Evolutionary conservation across 2,329 filamentous ascomycete genomes (phyloP), one percentile per base, ranked within the genome.

Genomic region (Fonsecaea nubica): DNA sequence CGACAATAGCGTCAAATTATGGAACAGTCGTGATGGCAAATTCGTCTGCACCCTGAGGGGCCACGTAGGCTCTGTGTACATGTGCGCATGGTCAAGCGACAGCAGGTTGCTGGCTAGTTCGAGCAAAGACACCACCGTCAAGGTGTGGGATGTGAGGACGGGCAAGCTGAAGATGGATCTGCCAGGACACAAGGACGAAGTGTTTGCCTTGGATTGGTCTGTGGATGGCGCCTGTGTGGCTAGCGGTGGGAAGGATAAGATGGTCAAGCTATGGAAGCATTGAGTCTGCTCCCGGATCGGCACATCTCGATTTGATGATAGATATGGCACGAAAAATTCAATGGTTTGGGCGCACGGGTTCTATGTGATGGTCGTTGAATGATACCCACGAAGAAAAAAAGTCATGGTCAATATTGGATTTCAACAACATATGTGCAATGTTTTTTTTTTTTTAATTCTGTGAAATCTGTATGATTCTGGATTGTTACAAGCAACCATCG

Each of bases 161-260:
- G 91, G 90, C 58, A 97, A 96, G 79, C 80, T 99, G 65, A 87
- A 88, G 70, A 85, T 86, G 77, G 93, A 97, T 80, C 82, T 98
- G 54, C 92, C 93, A 0, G 93, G 94, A 0, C 94, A 98, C 77
- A 87, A 92, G 76, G 94, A 97, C 74, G 92, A 97, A 77, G 93
- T 97, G 0, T 97, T 93, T 78, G 92, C 93, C 0, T 89, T 97
- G 12, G 94, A 98, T 77, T 98, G 94, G 95, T 93, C 91, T 72
- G 90, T 92, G 0, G 93, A 97, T 76, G 95, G 95, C 8, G 87
- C 92, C 72, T 89, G 89, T 73, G 93, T 98, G 15, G 93, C 89
- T 18, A 97, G 93, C 77, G 95, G 93, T 62, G 95, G 95, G 9
- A 94, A 94, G 77, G 95, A 99, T 78, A 97, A 96, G 78, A 83